phyloP scores from a whole-genome alignment of 2,329 filamentous ascomycete species.

The Clarireedia hainanense region DNA sequence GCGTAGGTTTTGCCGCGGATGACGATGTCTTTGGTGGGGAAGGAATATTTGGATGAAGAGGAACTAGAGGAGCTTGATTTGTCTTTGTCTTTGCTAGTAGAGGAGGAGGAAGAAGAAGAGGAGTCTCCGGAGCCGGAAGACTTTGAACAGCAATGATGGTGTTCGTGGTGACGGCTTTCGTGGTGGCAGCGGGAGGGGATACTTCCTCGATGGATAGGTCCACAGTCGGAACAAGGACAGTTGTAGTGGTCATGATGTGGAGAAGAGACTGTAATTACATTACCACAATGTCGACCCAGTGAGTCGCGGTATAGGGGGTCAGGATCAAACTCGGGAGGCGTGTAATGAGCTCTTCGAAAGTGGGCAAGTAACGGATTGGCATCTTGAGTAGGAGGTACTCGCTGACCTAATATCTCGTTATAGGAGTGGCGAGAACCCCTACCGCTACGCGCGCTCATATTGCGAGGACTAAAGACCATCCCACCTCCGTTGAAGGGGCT shows the following conservation, averaged over 20 bases:
- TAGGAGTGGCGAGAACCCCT: no score
- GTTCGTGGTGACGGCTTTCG: neutral
- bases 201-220: neutral
- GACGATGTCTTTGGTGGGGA: constrained; percentile 22
- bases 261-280: neutral
- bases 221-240: neutral
- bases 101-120: neutral
- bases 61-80: neutral
- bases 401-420: neutral
- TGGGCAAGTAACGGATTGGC: neutral
- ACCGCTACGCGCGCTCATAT: neutral
- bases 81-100: neutral
- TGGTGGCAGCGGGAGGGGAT: neutral
- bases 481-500: neutral
- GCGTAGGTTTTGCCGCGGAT: constrained; percentile 21
- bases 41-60: constrained; percentile 10
- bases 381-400: neutral
- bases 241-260: neutral
- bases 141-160: constrained; percentile 2
- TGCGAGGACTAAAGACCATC: neutral
- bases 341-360: neutral
- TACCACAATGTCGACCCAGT: neutral
- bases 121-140: neutral
- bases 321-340: neutral
- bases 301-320: neutral